Evolutionary conservation across 2,329 filamentous ascomycete species (phyloP).

Genomic region (Xylogone sp.): DNA sequence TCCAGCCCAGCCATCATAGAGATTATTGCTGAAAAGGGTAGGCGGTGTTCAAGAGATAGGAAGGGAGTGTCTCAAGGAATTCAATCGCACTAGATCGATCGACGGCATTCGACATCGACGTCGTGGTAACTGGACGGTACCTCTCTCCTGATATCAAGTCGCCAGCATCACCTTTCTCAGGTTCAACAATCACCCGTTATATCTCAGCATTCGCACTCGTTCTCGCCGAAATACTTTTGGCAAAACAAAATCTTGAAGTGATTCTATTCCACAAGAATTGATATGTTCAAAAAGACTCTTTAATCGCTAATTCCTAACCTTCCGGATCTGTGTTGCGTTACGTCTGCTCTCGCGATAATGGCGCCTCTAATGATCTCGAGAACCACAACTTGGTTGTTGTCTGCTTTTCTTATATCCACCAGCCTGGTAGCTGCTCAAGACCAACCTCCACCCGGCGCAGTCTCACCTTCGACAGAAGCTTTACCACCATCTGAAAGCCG

Average conservation of each 20-base stretch:
- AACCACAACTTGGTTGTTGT: constrained; percentile 14
- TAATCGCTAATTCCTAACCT: background rate
- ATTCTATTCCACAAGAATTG: background rate
- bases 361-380: constrained; percentile 21
- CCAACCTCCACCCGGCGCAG: constrained; percentile 3
- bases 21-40: no score
- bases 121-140: background rate
- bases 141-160: no score
- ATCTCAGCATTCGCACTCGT: background rate
- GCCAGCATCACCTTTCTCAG: no score
- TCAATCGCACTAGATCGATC: background rate
- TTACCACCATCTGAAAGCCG: constrained; percentile 13
- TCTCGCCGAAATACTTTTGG: background rate
- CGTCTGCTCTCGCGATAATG: constrained; percentile 14
- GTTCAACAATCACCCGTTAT: no score
- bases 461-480: constrained; percentile 21
- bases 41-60: no score
- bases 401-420: constrained; percentile 11
- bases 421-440: constrained; percentile 17
- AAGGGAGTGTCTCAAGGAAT: no score
- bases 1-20: no score
- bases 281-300: background rate
- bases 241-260: background rate
- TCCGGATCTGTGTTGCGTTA: constrained; percentile 1
- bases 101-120: background rate